Evolutionary conservation across 1,284 basidiomycete genomes (phyloP).

Genomic region (Mrakiaceae sp.): DNA sequence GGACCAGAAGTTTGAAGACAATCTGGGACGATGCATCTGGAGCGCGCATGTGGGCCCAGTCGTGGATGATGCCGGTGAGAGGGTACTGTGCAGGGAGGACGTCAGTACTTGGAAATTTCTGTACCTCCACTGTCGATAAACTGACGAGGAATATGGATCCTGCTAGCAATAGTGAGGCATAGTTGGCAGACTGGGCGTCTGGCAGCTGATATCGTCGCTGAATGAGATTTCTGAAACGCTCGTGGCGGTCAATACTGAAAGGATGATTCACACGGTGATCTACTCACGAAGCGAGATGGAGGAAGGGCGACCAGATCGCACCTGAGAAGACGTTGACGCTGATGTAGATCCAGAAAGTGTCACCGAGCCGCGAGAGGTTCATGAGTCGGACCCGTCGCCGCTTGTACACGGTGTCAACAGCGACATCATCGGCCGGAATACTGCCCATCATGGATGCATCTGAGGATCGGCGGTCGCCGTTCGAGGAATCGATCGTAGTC

Average conservation of each 20-base stretch:
- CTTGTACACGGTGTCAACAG: slow-evolving; percentile 8
- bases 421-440: background rate
- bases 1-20: slow-evolving; percentile 46
- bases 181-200: slow-evolving; percentile 49
- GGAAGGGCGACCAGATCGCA: slow-evolving; percentile 65
- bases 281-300: slow-evolving; percentile 58
- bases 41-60: background rate
- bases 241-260: background rate
- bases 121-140: too few relatives aligned
- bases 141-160: slow-evolving; percentile 54
- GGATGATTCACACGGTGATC: background rate
- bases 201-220: slow-evolving; percentile 52
- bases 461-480: background rate
- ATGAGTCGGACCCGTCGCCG: slow-evolving; percentile 29
- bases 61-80: slow-evolving; percentile 38
- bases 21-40: slow-evolving; percentile 28
- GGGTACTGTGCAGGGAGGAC: slow-evolving; percentile 36
- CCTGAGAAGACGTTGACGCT: slow-evolving; percentile 54
- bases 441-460: too few relatives aligned
- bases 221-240: slow-evolving; percentile 50
- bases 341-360: slow-evolving; percentile 65
- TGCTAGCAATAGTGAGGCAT: slow-evolving; percentile 60
- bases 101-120: too few relatives aligned
- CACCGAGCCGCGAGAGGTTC: slow-evolving; percentile 59
- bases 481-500: background rate